Percentiles rank a stretch among this genome's conserved stretches.
Evolutionary conservation across 768 basidiomycete species (phyloP).

Genomic region (Cystobasidium onofrii): DNA sequence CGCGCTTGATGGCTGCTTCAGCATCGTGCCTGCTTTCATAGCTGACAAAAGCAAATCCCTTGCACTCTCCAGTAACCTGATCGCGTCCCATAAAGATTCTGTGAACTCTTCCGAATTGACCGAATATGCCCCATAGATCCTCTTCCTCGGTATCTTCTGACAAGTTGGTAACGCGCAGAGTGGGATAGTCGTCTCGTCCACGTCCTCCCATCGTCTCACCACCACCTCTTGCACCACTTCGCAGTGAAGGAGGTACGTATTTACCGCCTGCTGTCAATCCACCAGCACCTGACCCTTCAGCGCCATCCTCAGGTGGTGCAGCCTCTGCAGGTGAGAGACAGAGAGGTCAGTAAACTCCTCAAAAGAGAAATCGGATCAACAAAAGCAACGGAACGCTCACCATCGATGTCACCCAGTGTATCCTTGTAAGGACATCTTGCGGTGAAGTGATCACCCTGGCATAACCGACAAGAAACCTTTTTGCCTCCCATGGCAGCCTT

Average conservation of each 20-base stretch:
- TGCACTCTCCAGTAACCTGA: conserved; percentile 84
- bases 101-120: conserved; percentile 55
- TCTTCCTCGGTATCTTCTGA: conserved; percentile 90
- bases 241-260: conserved; percentile 91
- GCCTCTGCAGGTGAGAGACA: not conserved
- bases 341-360: not conserved
- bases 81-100: conserved; percentile 92
- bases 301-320: conserved; percentile 9
- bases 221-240: conserved; percentile 57
- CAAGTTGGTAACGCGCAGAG: conserved; percentile 92
- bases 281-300: conserved; percentile 39
- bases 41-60: conserved; percentile 94
- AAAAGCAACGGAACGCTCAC: conserved; percentile 41
- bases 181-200: conserved; percentile 82
- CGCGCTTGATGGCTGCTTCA: conserved; percentile 81
- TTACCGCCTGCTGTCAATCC: conserved; percentile 56
- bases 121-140: conserved; percentile 86
- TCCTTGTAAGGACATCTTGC: conserved; percentile 98
- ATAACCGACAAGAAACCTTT: conserved; percentile 83
- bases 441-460: conserved; percentile 95
- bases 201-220: conserved; percentile 67
- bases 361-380: not conserved
- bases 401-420: conserved; percentile 63
- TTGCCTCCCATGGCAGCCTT: conserved; percentile 50
- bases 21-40: conserved; percentile 75